A percentile compares a stretch with the other conserved stretches of the same genome.
These are phyloP conservation scores for Talaromyces sp. DNA, from an alignment of 2,329 filamentous ascomycete species.

Conservation along the genomic window DNA sequence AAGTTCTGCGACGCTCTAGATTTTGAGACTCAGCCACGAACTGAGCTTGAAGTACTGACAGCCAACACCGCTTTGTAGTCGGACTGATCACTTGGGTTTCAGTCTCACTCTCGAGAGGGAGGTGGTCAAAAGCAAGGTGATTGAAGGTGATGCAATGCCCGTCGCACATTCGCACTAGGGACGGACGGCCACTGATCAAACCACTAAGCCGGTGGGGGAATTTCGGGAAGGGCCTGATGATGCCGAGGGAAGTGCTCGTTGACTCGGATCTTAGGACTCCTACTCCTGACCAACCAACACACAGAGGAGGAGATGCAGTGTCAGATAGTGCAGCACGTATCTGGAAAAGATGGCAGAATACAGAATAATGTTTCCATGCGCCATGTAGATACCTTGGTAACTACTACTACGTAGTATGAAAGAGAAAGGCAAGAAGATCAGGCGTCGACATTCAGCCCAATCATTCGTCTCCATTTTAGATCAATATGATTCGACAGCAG, in stretches of 20 bases:
- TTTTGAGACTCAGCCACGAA: constrained; percentile 18
- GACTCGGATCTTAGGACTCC: background rate
- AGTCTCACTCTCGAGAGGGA: background rate
- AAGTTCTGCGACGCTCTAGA: background rate
- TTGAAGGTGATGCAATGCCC: background rate
- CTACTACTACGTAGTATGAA: too few relatives aligned
- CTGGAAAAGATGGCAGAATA: background rate
- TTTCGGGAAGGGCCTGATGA: background rate
- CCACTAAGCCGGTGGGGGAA: background rate
- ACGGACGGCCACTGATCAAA: background rate
- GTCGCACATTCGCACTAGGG: background rate
- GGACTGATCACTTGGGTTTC: background rate
- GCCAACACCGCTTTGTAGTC: background rate
- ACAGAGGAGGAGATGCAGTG: background rate
- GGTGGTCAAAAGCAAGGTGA: background rate
- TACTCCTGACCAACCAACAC: background rate
- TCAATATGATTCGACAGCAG: background rate
- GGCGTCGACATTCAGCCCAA: constrained; percentile 12
- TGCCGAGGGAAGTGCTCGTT: background rate
- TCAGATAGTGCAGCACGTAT: background rate
- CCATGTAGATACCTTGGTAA: too few relatives aligned
- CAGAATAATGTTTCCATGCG: too few relatives aligned
- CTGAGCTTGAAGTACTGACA: background rate
- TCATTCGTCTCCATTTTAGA: background rate
- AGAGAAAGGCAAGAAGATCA: background rate